Evolutionary conservation across 495 filamentous ascomycete genomes (phyloP), one percentile per base, ranked within the genome.

Genomic region (Sabuloglossum arenarium): DNA sequence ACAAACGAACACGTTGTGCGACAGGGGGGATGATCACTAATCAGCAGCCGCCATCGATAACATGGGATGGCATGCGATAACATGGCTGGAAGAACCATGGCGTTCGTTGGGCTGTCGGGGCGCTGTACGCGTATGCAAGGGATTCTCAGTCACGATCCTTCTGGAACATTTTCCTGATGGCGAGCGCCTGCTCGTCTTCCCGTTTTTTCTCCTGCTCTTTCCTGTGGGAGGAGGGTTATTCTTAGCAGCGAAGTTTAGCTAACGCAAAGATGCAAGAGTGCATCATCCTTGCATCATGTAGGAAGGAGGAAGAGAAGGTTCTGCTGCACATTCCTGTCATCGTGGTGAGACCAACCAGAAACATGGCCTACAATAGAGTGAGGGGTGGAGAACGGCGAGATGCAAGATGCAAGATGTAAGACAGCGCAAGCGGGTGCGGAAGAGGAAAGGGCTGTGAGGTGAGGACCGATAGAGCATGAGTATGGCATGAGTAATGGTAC

Each of bases 201-300:
- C 12, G 6, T 39, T 39, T 39, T 39, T 12, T 12, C 12, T 16
- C 34, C 12, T n/a, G n/a, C n/a, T 12, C 12, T 16, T 16, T 39
- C 34, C 34, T 39, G 34, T 8, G 47, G 21, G 12, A 14, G 21
- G 14, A 27, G 9, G 4, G 8, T 9, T 28, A 49, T 49, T 49
- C 25, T 9, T n/a, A 10, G 12, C 2, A 19, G 19, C 24, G 24
- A 8, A n/a, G n/a, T n/a, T n/a, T n/a, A n/a, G n/a, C n/a, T n/a
- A n/a, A n/a, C n/a, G n/a, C n/a, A n/a, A n/a, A n/a, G n/a, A n/a
- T 51, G 47, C 47, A 51, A 1, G 28, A 51, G 16, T 11, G 28
- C 47, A 51, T 51, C 47, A 51, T 51, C 47, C 47, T 51, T 51
- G 47, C 47, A 51, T 51, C 47, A 51, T 51, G 28, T 27, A 19